These are phyloP conservation scores for Quercus berberidifolia DNA, from an alignment of 306 rosid genomes.

Conservation along the genomic window DNA sequence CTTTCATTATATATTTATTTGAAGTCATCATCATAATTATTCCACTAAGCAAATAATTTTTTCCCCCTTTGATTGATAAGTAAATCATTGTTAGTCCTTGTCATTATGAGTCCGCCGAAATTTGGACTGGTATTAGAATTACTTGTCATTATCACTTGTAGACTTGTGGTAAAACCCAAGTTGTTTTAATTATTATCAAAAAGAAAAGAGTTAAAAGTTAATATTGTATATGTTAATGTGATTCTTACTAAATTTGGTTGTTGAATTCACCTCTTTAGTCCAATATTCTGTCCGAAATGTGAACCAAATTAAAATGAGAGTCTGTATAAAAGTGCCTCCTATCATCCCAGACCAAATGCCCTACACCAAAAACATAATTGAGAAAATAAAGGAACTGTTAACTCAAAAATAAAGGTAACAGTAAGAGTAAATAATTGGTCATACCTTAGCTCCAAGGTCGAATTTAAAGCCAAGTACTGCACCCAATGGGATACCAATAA, in stretches of 20 bases:
- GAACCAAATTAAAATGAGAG: slow-evolving; percentile 34
- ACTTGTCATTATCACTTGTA: background rate
- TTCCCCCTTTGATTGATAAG: no score
- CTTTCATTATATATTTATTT: background rate
- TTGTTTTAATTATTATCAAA: background rate
- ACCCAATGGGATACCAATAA: slow-evolving; percentile 43
- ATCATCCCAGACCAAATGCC: slow-evolving; percentile 60
- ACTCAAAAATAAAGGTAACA: background rate
- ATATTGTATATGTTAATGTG: no score
- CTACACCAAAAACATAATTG: background rate
- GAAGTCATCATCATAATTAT: background rate
- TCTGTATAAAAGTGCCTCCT: slow-evolving; percentile 46
- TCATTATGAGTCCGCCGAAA: background rate
- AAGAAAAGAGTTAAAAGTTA: background rate
- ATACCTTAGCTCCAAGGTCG: slow-evolving; percentile 38
- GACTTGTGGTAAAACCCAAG: background rate
- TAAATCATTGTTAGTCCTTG: background rate
- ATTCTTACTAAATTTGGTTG: background rate
- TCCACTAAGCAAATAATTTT: background rate
- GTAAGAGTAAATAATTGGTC: background rate
- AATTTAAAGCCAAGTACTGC: slow-evolving; percentile 48
- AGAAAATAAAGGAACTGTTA: no score
- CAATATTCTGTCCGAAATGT: slow-evolving; percentile 43
- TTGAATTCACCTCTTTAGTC: slow-evolving; percentile 31
- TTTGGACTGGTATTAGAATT: background rate